Conservation (phyloP, 179 eudicot genomes). For the Sideroxylon spinosum region DNA sequence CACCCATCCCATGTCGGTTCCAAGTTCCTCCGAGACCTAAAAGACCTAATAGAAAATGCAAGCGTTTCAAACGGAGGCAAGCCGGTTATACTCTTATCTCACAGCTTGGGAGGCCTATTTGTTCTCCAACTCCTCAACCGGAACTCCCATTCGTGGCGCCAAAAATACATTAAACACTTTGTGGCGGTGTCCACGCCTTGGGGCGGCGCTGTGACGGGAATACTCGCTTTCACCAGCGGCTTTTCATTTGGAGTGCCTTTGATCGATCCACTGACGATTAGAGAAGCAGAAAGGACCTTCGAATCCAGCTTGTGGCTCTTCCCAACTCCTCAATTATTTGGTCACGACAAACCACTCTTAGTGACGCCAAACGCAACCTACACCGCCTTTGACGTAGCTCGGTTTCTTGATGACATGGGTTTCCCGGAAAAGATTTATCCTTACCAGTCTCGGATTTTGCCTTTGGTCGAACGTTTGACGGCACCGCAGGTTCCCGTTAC, state of each 20-base stretch:
- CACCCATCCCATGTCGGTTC: conserved; percentile 50
- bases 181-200: conserved; percentile 73
- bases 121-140: conserved; percentile 63
- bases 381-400: conserved; percentile 40
- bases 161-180: conserved; percentile 58
- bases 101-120: conserved; percentile 76
- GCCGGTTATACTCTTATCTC: conserved; percentile 64
- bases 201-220: conserved; percentile 73
- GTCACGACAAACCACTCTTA: conserved; percentile 38
- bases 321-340: conserved; percentile 54
- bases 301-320: conserved; percentile 87
- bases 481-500: conserved; percentile 54
- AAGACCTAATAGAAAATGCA: conserved; percentile 55
- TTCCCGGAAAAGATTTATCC: conserved; percentile 44
- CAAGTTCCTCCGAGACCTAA: conserved; percentile 59
- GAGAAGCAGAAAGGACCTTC: conserved; percentile 81
- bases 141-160: conserved; percentile 52
- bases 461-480: conserved; percentile 39
- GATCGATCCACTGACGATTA: conserved; percentile 55
- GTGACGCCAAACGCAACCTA: conserved; percentile 44
- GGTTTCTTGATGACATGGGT: conserved; percentile 65
- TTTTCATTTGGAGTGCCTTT: conserved; percentile 75
- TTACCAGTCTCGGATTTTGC: conserved; percentile 52
- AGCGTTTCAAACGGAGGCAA: conserved; percentile 49
- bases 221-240: conserved; percentile 85